Base-by-base conservation (phyloP, 1,284 basidiomycete genomes). In the Lignosus rhinocerotis region DNA sequence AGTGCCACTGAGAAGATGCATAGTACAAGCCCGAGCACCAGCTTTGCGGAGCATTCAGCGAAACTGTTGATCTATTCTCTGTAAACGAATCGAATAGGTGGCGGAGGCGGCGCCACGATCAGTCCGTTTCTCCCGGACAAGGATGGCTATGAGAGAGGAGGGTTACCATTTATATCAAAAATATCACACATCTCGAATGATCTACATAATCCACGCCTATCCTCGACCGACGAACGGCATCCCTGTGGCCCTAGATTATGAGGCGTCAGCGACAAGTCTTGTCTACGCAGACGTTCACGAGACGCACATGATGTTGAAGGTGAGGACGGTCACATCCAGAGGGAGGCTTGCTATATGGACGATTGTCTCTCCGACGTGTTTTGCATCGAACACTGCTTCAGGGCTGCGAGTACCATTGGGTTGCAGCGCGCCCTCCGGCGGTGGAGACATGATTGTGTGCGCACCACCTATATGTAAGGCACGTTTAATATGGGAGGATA, bases 221-320 rank as follows among this genome's bases (percentile, higher is more conserved):
- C 68, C 68, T 6, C 67, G 58, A 2, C 68, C 68, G 8, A 70
- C 64, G 38, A 65, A 68, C 7, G 68, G 68, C 65, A 71, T 70
- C 12, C 56, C 52, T 4, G 69, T 69, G 10, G 70, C 69, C 69
- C 70, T 72, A 45, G 32, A 6, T 42, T 38, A 33, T 7, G 31
- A 31, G 43, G 43, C 33, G n/a, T 12, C n/a, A 11, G 3, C n/a
- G 19, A n/a, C 39, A 1, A 43, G 30, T 31, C 17, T 16, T n/a
- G 31, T 25, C 34, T 6, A 41, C 41, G 21, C 9, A 6, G 8
- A 11, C 12, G 11, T 11, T 12, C 9, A 3, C 11, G 14, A 2
- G 38, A 78, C 88, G 65, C 66, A 91, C 90, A 92, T 87, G 68
- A 93, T 86, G 48, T 82, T 88, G 67, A 88, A 79, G 34, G 86